A percentile compares a stretch with the other conserved stretches of the same genome.
Evolutionary conservation across 257 asterid species (phyloP).

Genomic region (Scutellaria galericulata): DNA sequence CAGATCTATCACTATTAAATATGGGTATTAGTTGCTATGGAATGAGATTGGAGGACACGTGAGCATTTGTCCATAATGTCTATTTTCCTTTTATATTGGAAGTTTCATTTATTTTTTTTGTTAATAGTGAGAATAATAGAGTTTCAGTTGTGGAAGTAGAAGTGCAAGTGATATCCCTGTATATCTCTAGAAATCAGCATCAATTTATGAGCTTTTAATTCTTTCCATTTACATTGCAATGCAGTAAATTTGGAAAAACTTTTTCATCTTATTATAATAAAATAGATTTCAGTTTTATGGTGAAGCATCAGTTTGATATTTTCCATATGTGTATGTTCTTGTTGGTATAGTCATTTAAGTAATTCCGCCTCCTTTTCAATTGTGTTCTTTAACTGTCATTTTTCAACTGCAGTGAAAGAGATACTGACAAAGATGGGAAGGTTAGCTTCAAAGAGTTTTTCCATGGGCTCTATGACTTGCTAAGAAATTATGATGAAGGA

Average conservation of each 20-base stretch:
- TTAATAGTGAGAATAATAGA: not conserved
- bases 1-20: not conserved
- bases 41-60: not conserved
- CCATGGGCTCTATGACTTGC: slow-evolving; percentile 83
- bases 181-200: not conserved
- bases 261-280: not conserved
- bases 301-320: slow-evolving; percentile 4
- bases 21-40: slow-evolving; percentile 18
- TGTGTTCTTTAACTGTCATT: slow-evolving; percentile 19
- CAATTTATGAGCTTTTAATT: slow-evolving; percentile 8
- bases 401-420: slow-evolving; percentile 73
- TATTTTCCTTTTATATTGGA: not conserved
- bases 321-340: slow-evolving; percentile 10
- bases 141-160: slow-evolving; percentile 2
- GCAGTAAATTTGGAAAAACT: not conserved
- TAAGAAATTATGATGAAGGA: slow-evolving; percentile 80
- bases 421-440: slow-evolving; percentile 84
- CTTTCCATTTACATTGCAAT: not conserved
- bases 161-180: not conserved
- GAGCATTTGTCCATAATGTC: slow-evolving; percentile 2
- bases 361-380: slow-evolving; percentile 5
- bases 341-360: slow-evolving; percentile 16
- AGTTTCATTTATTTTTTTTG: not conserved
- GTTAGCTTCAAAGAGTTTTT: slow-evolving; percentile 85
- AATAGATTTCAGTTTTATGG: slow-evolving; percentile 6